Evolutionary conservation across 2,329 filamentous ascomycete species (phyloP).

Genomic region (Paracoccidioides brasiliensis): DNA sequence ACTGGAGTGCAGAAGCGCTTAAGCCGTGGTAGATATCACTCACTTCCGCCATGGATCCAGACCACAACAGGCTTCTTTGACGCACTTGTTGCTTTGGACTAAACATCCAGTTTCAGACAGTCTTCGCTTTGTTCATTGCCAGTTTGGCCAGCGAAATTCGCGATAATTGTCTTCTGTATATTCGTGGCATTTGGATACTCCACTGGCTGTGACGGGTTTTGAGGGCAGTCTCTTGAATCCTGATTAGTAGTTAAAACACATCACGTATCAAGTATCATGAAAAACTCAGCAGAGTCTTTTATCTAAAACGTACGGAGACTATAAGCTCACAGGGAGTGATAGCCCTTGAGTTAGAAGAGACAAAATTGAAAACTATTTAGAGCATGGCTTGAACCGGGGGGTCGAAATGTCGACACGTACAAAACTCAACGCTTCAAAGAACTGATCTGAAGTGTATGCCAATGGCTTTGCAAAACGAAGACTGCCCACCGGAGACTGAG

Average conservation of each 20-base stretch:
- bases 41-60: constrained; percentile 1
- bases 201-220: constrained; percentile 3
- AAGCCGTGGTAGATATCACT: not conserved
- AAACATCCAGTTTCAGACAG: not conserved
- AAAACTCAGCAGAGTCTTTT: not conserved
- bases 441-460: not conserved
- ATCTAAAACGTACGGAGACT: constrained; percentile 1
- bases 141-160: constrained; percentile 4
- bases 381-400: too few species aligned
- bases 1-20: not conserved
- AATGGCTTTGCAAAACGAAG: constrained; percentile 8
- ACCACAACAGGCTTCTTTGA: not conserved
- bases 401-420: not conserved
- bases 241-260: not conserved
- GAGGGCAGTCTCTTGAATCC: not conserved
- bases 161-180: constrained; percentile 1
- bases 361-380: too few species aligned
- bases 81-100: not conserved
- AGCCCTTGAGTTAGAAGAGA: too few species aligned
- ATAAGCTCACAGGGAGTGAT: not conserved
- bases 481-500: constrained; percentile 6
- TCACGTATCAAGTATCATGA: not conserved
- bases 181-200: constrained; percentile 4
- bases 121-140: not conserved
- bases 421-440: constrained; percentile 1